Conservation (phyloP, 169 alveolate species). For the Babesia bovis region DNA sequence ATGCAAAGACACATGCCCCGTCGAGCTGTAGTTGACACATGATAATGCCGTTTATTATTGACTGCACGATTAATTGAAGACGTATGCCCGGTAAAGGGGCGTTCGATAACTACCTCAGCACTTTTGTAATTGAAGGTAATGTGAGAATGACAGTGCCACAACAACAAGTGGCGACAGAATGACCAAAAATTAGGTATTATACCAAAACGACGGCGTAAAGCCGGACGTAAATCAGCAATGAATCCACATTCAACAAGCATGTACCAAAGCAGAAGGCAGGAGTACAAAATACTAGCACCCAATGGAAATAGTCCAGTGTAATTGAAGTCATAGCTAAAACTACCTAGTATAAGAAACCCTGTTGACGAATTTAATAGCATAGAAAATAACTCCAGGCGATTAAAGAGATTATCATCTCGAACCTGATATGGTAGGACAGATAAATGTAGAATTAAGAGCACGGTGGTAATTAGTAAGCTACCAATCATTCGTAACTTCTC, state of each 20-base stretch:
- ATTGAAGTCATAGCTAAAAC: conserved; percentile 62
- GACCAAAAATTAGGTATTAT: background rate
- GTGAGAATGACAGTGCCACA: conserved; percentile 52
- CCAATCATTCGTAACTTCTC: conserved; percentile 39
- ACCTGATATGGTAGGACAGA: conserved; percentile 34
- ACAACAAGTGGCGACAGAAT: conserved; percentile 12
- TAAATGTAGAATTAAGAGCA: conserved; percentile 23
- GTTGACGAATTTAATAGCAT: conserved; percentile 29
- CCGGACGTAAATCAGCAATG: conserved; percentile 30
- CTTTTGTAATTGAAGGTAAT: conserved; percentile 34
- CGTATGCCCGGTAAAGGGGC: conserved; percentile 25
- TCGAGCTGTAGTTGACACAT: conserved; percentile 29
- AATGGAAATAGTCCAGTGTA: conserved; percentile 33
- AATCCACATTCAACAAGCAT: conserved; percentile 41
- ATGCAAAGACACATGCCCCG: conserved; percentile 37
- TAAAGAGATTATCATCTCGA: conserved; percentile 55
- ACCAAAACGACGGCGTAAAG: conserved; percentile 13
- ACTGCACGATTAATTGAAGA: background rate
- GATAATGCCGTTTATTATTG: background rate
- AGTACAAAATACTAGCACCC: conserved; percentile 11
- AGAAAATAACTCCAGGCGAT: conserved; percentile 44
- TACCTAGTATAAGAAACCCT: conserved; percentile 52
- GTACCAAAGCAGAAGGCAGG: conserved; percentile 45
- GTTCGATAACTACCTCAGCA: conserved; percentile 35
- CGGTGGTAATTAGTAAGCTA: conserved; percentile 29